Evolutionary conservation across 1,284 basidiomycete genomes (phyloP), one percentile per base, ranked within the genome.

Genomic region (Irpex rosettiformis): DNA sequence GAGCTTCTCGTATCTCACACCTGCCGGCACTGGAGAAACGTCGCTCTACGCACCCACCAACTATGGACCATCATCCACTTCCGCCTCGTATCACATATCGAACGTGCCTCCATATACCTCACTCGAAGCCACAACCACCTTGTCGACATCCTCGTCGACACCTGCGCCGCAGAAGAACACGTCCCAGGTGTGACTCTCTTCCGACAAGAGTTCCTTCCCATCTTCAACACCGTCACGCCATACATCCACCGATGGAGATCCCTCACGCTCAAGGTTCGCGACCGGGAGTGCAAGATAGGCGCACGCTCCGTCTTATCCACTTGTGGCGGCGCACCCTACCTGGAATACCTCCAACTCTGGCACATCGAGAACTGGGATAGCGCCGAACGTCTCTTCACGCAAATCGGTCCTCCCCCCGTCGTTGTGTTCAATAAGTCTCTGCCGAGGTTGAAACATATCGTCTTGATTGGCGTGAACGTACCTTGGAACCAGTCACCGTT

Each of bases 391-490:
- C 74, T 83, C 3, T 79, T 77, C 66, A 69, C 78, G 54, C 80
- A 81, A 10, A 85, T 82, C 22, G 78, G 81, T 61, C 73, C 78
- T n/a, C 77, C 79, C 3, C 83, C 83, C 13, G 83, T 85, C 18
- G 70, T 75, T 60, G 77, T 83, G 42, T 84, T 85, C 68, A 69
- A 70, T 63, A 81, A 82, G 62, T 60, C 66, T 13, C 73, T 83
- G 21, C 83, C 83, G 13, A 66, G 69, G 10, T 70, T 85, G 33
- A 75, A 72, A 62, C 79, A 83, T 63, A 75, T 85, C 53, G 81
- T 81, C 27, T 73, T 86, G 56, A 82, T 84, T 61, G 84, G 84
- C 56, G 84, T 86, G 59, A 85, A 85, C 67, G 75, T 86, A 42
- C 80, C 81, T 3, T 86, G 83, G 83, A 72, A 72, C 2, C 68